These are phyloP conservation scores for Phaffia tasmanica DNA, from an alignment of 768 basidiomycete species.

Conservation along the genomic window DNA sequence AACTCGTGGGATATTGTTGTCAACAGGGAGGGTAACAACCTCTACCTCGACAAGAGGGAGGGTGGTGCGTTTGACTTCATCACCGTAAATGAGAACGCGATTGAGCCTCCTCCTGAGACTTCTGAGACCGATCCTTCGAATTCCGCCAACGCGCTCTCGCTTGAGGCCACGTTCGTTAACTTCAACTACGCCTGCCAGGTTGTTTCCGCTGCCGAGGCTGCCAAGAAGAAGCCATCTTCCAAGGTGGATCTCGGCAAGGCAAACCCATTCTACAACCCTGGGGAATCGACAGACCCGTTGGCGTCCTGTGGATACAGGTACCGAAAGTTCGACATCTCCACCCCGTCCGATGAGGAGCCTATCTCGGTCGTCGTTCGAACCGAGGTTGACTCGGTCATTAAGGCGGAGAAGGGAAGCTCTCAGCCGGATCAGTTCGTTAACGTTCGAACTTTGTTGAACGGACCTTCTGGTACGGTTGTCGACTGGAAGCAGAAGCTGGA, in stretches of 20 bases:
- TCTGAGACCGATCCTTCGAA: slow-evolving; percentile 75
- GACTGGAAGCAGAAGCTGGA: slow-evolving; percentile 98
- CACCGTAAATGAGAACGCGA: slow-evolving; percentile 96
- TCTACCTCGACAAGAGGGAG: slow-evolving; percentile 89
- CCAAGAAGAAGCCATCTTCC: slow-evolving; percentile 42
- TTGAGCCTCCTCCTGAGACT: slow-evolving; percentile 81
- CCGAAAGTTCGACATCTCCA: slow-evolving; percentile 81
- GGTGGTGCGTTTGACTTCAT: slow-evolving; percentile 94
- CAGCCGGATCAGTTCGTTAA: slow-evolving; percentile 55
- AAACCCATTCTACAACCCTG: slow-evolving; percentile 83
- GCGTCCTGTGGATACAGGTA: slow-evolving; percentile 96
- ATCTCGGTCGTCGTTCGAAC: slow-evolving; percentile 84
- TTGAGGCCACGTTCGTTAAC: slow-evolving; percentile 98
- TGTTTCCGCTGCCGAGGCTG: slow-evolving; percentile 52
- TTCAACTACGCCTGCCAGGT: slow-evolving; percentile 97
- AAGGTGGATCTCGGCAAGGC: slow-evolving; percentile 67
- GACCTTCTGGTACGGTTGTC: slow-evolving; percentile 47
- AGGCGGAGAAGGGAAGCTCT: slow-evolving; percentile 42
- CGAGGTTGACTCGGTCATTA: slow-evolving; percentile 84
- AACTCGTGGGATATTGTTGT: slow-evolving; percentile 99
- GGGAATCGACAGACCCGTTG: slow-evolving; percentile 77
- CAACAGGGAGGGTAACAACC: slow-evolving; percentile 76
- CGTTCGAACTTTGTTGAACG: slow-evolving; percentile 78
- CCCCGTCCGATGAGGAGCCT: slow-evolving; percentile 64
- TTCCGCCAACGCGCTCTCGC: slow-evolving; percentile 78